Evolutionary conservation across 2,329 filamentous ascomycete genomes (phyloP).

Genomic region (Penicillium decumbens): DNA sequence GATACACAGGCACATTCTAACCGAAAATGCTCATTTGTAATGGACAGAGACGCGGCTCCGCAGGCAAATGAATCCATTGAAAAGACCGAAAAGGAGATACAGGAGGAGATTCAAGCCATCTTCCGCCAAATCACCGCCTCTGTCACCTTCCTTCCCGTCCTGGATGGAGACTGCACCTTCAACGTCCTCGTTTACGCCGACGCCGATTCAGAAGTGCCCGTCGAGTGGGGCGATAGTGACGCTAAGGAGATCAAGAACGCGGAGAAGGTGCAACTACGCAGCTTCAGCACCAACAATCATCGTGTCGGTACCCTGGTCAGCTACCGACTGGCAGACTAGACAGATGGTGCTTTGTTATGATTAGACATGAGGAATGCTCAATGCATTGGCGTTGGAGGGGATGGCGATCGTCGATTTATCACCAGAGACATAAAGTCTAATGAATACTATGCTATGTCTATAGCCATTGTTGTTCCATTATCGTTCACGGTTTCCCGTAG

Average conservation of each 20-base stretch:
- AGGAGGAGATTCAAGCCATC: slow-evolving; percentile 90
- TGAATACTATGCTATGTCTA: slow-evolving; percentile 13
- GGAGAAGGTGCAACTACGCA: slow-evolving; percentile 90
- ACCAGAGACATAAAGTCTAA: slow-evolving; percentile 11
- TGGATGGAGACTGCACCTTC: slow-evolving; percentile 94
- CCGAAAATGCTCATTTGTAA: slow-evolving; percentile 1
- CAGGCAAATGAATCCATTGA: slow-evolving; percentile 46
- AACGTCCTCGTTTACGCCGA: slow-evolving; percentile 98
- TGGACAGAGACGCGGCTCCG: slow-evolving; percentile 27
- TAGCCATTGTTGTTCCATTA: not conserved
- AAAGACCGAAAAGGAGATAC: slow-evolving; percentile 90
- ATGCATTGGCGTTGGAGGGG: slow-evolving; percentile 23
- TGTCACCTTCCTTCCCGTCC: slow-evolving; percentile 91
- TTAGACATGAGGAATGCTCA: slow-evolving; percentile 20
- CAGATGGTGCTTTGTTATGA: slow-evolving; percentile 13
- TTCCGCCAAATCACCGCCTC: slow-evolving; percentile 98
- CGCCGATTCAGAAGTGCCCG: slow-evolving; percentile 89
- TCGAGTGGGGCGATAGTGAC: slow-evolving; percentile 98
- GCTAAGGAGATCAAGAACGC: slow-evolving; percentile 93
- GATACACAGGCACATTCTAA: not conserved
- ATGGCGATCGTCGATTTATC: slow-evolving; percentile 8
- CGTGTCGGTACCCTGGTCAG: slow-evolving; percentile 92
- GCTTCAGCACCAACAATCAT: slow-evolving; percentile 93
- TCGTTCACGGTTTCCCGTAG: not conserved
- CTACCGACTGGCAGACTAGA: slow-evolving; percentile 59